Percentiles rank a stretch among this genome's conserved stretches.
phyloP scores from a whole-genome alignment of 768 basidiomycete genomes.

The Termitomyces sp. region DNA sequence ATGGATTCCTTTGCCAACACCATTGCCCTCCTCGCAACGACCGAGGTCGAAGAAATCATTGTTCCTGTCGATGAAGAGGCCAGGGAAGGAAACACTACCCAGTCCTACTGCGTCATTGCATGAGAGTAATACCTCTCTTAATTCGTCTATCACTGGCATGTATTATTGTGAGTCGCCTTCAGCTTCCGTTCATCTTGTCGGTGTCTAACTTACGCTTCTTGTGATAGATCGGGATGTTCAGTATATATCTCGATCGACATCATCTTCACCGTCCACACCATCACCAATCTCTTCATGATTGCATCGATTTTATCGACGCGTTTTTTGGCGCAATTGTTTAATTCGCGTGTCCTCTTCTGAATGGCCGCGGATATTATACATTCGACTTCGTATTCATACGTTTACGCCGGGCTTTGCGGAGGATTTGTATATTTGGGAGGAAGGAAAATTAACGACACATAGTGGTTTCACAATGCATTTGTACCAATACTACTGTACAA shows the following conservation, averaged over 20 bases:
- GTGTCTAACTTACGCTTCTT: too few species aligned
- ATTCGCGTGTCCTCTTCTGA: neutral
- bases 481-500: constrained; percentile 6
- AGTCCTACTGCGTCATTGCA: constrained; percentile 7
- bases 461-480: neutral
- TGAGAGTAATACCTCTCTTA: neutral
- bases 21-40: neutral
- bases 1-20: constrained; percentile 9
- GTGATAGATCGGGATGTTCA: neutral
- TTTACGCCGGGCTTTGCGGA: neutral
- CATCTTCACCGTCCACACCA: neutral
- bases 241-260: neutral
- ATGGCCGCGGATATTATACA: constrained; percentile 4
- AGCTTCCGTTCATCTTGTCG: neutral
- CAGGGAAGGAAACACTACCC: neutral
- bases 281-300: neutral
- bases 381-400: constrained; percentile 1
- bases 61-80: neutral
- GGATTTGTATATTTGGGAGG: neutral
- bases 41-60: constrained; percentile 2
- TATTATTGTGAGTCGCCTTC: neutral
- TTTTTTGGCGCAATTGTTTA: neutral
- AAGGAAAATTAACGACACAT: neutral
- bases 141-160: neutral
- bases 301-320: neutral